Evolutionary conservation across 2,329 filamentous ascomycete species (phyloP), one percentile per base, ranked within the genome.

Genomic region (Nemania sp.): DNA sequence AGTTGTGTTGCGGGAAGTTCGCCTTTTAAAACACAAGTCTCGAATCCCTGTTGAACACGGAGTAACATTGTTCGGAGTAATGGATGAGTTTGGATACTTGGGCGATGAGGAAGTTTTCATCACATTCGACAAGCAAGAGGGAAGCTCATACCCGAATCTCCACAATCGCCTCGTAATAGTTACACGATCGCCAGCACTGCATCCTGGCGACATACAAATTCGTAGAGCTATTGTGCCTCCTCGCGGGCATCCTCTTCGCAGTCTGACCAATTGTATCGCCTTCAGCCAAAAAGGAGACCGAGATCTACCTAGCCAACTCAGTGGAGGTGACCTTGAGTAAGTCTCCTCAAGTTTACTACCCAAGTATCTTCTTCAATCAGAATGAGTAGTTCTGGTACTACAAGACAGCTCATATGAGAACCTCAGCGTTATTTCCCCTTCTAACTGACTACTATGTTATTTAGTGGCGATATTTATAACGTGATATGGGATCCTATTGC

Each of bases 171-270:
- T 75, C 0, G 80, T 94, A 5, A 79, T 93, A 0, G 85, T 97
- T 26, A 94, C 93, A 0, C 86, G 93, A n/a, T 92, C 91, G 0
- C 93, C 93, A 0, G 92, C 93, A 0, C 82, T 97, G 53, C 92
- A 97, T 74, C 92, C 93, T 0, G 93, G 93, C 0, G 93, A 97
- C 74, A 85, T 97, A 1, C 93, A 94, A 75, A 56, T 88, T 0
- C 91, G 86, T 0, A 77, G 77, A 2, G 91, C 91, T 10, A 83
- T 90, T 0, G 85, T 90, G 0, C 91, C 92, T 1, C 85, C 87
- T 0, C 32, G 66, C 0, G 79, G 81, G 0, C 92, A 91, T 18
- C 88, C 92, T 0, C 82, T 97, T 0, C 80, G 80, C 1, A 75
- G 82, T 0, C 83, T 94, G 1, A 81, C 83, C 1, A 97, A 97